Evolutionary conservation across 78 protist species (phyloP), one percentile per base, ranked within the genome.

Genomic region (Speleostelium caveatum): DNA sequence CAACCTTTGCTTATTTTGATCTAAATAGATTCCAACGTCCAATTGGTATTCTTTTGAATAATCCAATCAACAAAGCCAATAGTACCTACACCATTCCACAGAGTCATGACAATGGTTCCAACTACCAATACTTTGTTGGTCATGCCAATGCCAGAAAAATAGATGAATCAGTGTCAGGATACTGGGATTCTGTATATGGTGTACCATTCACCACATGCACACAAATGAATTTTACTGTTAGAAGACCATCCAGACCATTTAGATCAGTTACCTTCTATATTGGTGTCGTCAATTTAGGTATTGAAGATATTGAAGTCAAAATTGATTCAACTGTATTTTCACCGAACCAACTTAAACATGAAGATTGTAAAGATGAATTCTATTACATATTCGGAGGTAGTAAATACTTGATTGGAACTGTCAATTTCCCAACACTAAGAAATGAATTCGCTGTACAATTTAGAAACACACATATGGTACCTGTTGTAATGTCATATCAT

Each of bases 1-100:
- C 66, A 59, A 59, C 33, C 10, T 59, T 59, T 28, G 66, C 66
- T 12, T 59, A 59, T 59, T 35, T 59, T 8, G 66, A 59, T 59
- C 28, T 59, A 5, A 6, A 28, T 59, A 59, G 66, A 28, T 59
- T 59, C 66, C 66, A 30, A 59, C n/a, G n/a, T n/a, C 24, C 28
- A 26, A 59, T 35, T 28, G 66, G 66, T 7, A 59, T 4, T 30
- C n/a, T 28, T 28, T 28, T 59, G 6, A 35, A 59, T 59, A n/a
- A n/a, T n/a, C n/a, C n/a, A n/a, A 10, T 59, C 2, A 59, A 59
- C 36, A 30, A 14, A 28, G 0, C 2, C 0, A 8, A 24, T 28
- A 14, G 28, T 10, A 26, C 32, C 21, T 2, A 28, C 7, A 24
- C 28, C 7, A 59, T 59, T 59, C 66, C 66, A 28, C 4, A 1